Evolutionary conservation across 2,329 filamentous ascomycete genomes (phyloP).

Genomic region (Aspergillus melleus): DNA sequence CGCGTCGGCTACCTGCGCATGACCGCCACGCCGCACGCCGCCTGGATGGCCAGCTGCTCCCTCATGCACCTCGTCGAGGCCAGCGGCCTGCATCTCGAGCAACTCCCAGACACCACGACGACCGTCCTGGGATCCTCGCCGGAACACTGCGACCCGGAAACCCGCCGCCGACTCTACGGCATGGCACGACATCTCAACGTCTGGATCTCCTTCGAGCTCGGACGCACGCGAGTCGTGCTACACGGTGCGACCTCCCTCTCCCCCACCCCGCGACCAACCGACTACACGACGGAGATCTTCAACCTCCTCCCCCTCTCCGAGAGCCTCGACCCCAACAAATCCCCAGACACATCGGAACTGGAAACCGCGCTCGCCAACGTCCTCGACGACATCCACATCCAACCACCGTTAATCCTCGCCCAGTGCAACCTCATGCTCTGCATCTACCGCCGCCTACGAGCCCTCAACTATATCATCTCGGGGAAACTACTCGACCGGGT

Average conservation of each 20-base stretch:
- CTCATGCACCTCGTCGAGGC: slow-evolving; percentile 61
- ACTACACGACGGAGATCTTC: slow-evolving; percentile 52
- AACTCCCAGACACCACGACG: slow-evolving; percentile 9
- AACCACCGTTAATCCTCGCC: slow-evolving; percentile 47
- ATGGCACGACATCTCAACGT: slow-evolving; percentile 59
- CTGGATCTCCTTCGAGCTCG: slow-evolving; percentile 61
- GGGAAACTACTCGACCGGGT: slow-evolving; percentile 48
- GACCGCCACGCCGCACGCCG: slow-evolving; percentile 54
- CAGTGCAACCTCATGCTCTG: slow-evolving; percentile 59
- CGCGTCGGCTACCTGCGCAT: slow-evolving; percentile 56
- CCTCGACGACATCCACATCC: slow-evolving; percentile 42
- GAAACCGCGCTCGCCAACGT: slow-evolving; percentile 45
- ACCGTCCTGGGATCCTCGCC: slow-evolving; percentile 12
- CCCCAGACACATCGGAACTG: slow-evolving; percentile 44
- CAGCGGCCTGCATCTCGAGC: slow-evolving; percentile 39
- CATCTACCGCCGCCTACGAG: slow-evolving; percentile 55
- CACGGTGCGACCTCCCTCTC: slow-evolving; percentile 48
- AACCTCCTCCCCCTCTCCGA: slow-evolving; percentile 55
- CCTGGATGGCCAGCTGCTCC: slow-evolving; percentile 57
- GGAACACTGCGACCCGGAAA: slow-evolving; percentile 34
- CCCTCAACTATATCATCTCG: slow-evolving; percentile 50
- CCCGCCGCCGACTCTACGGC: slow-evolving; percentile 47
- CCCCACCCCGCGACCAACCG: slow-evolving; percentile 40
- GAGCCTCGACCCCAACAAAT: slow-evolving; percentile 54
- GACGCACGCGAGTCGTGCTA: slow-evolving; percentile 53